phyloP scores from a whole-genome alignment of 306 rosid species.

The Echinosophora koreensis region DNA sequence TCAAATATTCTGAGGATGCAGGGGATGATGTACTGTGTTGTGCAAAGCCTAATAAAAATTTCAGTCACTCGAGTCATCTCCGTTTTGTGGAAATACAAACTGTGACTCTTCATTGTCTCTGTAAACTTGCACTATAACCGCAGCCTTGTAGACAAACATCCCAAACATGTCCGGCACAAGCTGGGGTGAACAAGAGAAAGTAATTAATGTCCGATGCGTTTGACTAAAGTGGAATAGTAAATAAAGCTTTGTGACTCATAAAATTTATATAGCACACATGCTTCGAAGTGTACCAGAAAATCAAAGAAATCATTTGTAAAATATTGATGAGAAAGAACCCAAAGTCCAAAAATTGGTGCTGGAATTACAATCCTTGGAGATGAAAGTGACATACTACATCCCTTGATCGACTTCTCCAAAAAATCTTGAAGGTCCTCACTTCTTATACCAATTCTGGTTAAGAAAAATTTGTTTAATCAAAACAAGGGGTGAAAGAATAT shows the following conservation, averaged over 20 bases:
- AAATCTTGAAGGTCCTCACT: slow-evolving; percentile 78
- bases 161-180: slow-evolving; percentile 95
- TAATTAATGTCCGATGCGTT: slow-evolving; percentile 27
- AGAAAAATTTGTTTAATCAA: slow-evolving; percentile 38
- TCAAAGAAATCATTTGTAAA: slow-evolving; percentile 69
- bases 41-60: slow-evolving; percentile 27
- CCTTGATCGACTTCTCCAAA: slow-evolving; percentile 76
- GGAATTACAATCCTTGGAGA: slow-evolving; percentile 96
- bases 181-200: slow-evolving; percentile 53
- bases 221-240: not conserved
- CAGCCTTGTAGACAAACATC: slow-evolving; percentile 95
- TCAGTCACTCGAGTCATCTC: slow-evolving; percentile 48
- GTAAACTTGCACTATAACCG: slow-evolving; percentile 85
- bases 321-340: slow-evolving; percentile 76
- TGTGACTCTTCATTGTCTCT: slow-evolving; percentile 85
- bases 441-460: slow-evolving; percentile 89
- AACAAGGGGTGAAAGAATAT: slow-evolving; percentile 30
- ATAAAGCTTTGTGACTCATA: not conserved
- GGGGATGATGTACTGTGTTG: slow-evolving; percentile 4
- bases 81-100: slow-evolving; percentile 71
- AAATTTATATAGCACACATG: not conserved
- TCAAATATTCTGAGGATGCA: not conserved
- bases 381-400: slow-evolving; percentile 80
- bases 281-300: slow-evolving; percentile 71
- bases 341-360: slow-evolving; percentile 78